Evolutionary conservation across 139 green algal species (phyloP), one percentile per base, ranked within the genome.

Genomic region (Asterochloris sp.): DNA sequence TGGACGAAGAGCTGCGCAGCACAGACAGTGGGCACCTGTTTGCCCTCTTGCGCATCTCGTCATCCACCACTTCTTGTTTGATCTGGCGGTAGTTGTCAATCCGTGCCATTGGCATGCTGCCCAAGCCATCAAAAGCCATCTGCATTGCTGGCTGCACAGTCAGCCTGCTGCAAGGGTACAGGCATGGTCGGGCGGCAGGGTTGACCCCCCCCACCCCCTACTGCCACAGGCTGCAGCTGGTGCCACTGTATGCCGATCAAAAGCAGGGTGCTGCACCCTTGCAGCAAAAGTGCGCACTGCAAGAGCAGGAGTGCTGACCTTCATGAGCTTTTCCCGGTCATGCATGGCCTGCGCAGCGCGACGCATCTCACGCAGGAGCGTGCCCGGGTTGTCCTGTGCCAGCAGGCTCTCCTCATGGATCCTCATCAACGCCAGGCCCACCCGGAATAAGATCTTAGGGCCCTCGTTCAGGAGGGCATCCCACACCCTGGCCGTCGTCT

Each of bases 361-460:
- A 62, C 91, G 86, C 67, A 92, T 81, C 54, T 76, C 69, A n/a
- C 91, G 85, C 73, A 96, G 80, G 38, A 96, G 76, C 76, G 94
- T 90, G 16, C 91, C 93, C 78, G 89, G 61, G 75, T 95, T 92
- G 79, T 90, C 84, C 64, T 85, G 81, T 0, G 82, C 62, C 67
- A 96, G 86, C 64, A 97, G 88, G 75, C 69, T 54, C 13, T 78
- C 73, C 83, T 96, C 92, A 54, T 89, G 78, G 17, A 87, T 83
- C 86, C 92, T 94, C n/a, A 97, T 86, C 84, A 97, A 83, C n/a
- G 93, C 92, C 76, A 97, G 86, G 29, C 90, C 91, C 26, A 94
- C 87, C 0, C 94, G 89, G 88, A 92, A 97, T 74, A 97, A 84
- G n/a, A 97, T 87, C 88, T 97, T 97, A 64, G 89, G 81, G 0